Conservation (phyloP, 352 stramenopile genomes). For the Phytophthora nicotianae region DNA sequence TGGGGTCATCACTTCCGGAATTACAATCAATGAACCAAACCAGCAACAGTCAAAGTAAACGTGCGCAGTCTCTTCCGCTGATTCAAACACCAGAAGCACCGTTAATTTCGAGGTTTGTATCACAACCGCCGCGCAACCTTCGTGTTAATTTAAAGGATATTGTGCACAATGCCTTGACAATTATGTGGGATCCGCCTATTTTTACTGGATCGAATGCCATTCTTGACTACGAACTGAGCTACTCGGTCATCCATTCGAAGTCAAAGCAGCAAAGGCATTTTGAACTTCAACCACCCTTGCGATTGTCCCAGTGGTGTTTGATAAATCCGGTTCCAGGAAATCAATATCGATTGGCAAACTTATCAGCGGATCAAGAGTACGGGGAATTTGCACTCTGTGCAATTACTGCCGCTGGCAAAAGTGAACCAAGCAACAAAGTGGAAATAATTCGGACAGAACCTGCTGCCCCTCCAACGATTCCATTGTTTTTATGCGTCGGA, state of each 20-base stretch:
- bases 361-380: slow-evolving; percentile 60
- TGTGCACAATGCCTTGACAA: slow-evolving; percentile 47
- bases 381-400: slow-evolving; percentile 48
- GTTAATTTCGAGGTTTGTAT: slow-evolving; percentile 46
- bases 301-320: slow-evolving; percentile 64
- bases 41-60: slow-evolving; percentile 13
- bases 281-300: slow-evolving; percentile 30
- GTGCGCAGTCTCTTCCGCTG: slow-evolving; percentile 3
- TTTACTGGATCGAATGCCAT: slow-evolving; percentile 73
- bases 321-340: slow-evolving; percentile 51
- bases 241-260: slow-evolving; percentile 34
- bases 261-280: slow-evolving; percentile 21
- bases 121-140: slow-evolving; percentile 69
- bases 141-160: slow-evolving; percentile 37
- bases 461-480: slow-evolving; percentile 41
- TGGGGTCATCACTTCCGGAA: neutral
- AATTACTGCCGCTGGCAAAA: slow-evolving; percentile 65
- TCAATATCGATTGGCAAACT: slow-evolving; percentile 39
- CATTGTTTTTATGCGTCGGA: slow-evolving; percentile 54
- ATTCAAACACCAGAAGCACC: neutral
- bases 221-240: slow-evolving; percentile 70
- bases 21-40: slow-evolving; percentile 33
- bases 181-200: slow-evolving; percentile 71
- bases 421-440: slow-evolving; percentile 50
- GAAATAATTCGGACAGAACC: slow-evolving; percentile 37